Evolutionary conservation across 139 green algal species (phyloP), one percentile per base, ranked within the genome.

Genomic region (Bryopsis sp.): DNA sequence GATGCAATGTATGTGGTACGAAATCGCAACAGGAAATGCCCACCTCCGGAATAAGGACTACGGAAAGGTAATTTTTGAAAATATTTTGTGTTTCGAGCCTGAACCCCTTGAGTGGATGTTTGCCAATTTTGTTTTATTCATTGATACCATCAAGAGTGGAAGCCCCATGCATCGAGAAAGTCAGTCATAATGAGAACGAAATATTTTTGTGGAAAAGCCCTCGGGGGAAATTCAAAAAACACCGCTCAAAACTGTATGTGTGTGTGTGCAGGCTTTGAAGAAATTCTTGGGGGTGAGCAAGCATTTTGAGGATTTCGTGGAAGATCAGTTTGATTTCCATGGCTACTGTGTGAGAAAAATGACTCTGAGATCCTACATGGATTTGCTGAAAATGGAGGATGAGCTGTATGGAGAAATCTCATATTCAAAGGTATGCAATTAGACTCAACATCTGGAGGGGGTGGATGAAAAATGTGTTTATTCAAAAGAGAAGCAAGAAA

Each of bases 311-410:
- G 85, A 90, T 58, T 87, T 92, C 50, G 58, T 69, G 22, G 94
- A 99, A 73, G 94, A 99, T 81, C 93, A 99, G 82, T 97, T 98
- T 61, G 94, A 99, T 82, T 99, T 99, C 79, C 94, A 99, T 83
- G 72, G 60, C 39, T 99, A 97, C 84, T 99, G 94, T 83, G 35
- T 97, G 36, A 82, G 93, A 61, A 98, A 99, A 81, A 88, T 90
- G 82, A 99, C 94, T 37, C 84, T 99, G 79, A 81, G 94, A 2
- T 70, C 84, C 0, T 99, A 99, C 75, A 71, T 98, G 19, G 76
- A 85, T 24, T 88, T 96, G 79, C 81, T 99, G 60, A 71, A 81
- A 46, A 86, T 95, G 76, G 85, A 93, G 78, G 90, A 97, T 72
- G 32, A 63, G 15, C 74, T 97, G 32, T 85, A 90, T 70, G 62